phyloP scores from a whole-genome alignment of 352 stramenopile genomes.

The Pythium pectinolyticum region DNA sequence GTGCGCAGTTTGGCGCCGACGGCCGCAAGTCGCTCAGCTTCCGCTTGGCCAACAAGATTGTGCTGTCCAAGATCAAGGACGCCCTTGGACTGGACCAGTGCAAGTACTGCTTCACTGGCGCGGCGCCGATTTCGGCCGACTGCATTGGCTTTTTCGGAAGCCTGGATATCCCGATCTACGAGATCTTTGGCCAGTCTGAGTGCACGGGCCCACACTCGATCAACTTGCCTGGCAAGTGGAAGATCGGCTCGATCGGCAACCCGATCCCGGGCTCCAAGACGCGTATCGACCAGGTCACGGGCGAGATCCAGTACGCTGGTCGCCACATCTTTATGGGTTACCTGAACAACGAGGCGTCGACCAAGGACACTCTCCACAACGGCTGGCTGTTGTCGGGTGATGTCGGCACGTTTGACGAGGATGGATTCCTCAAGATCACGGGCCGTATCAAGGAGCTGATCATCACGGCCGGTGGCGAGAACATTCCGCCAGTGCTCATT shows the following conservation, averaged over 20 bases:
- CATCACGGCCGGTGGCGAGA: conserved; percentile 92
- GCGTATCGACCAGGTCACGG: conserved; percentile 45
- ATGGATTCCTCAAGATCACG: conserved; percentile 91
- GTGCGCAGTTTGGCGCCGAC: conserved; percentile 66
- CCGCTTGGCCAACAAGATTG: conserved; percentile 78
- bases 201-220: conserved; percentile 85
- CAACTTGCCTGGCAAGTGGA: conserved; percentile 76
- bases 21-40: conserved; percentile 64
- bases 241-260: conserved; percentile 80
- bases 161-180: conserved; percentile 93
- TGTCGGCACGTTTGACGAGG: conserved; percentile 75
- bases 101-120: conserved; percentile 81
- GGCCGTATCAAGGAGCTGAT: conserved; percentile 95
- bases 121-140: conserved; percentile 61
- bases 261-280: conserved; percentile 55
- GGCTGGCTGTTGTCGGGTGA: conserved; percentile 93
- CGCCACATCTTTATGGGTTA: conserved; percentile 80
- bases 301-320: conserved; percentile 67
- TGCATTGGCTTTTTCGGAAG: conserved; percentile 88
- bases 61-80: conserved; percentile 77
- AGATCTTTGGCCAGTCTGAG: conserved; percentile 91
- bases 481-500: conserved; percentile 88
- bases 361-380: conserved; percentile 64
- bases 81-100: conserved; percentile 82
- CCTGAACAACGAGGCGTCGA: conserved; percentile 55